These are phyloP conservation scores for Prunus salicina DNA, from an alignment of 306 rosid genomes.

Conservation along the genomic window DNA sequence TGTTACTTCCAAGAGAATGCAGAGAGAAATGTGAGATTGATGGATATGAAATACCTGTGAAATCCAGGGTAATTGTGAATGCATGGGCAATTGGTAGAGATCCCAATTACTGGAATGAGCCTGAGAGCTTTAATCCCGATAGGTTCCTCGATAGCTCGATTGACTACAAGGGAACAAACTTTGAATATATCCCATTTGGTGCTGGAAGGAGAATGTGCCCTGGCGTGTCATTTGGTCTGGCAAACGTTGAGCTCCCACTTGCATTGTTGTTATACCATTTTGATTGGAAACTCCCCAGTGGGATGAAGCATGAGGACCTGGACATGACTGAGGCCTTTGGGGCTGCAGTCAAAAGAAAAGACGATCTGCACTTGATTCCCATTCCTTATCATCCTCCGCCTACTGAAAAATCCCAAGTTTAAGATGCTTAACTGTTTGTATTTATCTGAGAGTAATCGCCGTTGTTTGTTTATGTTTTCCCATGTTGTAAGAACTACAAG, in stretches of 20 bases:
- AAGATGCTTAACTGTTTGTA: too few species aligned
- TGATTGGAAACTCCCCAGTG: background rate
- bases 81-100: conserved; percentile 18
- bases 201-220: too few species aligned
- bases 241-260: background rate
- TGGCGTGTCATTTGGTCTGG: background rate
- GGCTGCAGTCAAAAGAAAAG: background rate
- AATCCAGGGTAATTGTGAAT: background rate
- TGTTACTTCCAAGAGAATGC: conserved; percentile 37
- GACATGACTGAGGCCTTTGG: background rate
- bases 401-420: too few species aligned
- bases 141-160: background rate
- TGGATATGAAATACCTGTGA: background rate
- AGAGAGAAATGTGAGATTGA: conserved; percentile 18
- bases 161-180: background rate
- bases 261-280: background rate
- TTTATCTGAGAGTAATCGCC: too few species aligned
- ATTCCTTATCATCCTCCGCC: background rate
- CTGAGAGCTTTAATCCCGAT: background rate
- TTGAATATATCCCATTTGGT: too few species aligned
- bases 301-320: background rate
- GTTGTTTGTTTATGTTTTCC: too few species aligned
- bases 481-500: too few species aligned
- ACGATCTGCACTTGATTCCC: background rate
- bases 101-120: background rate